Conservation (phyloP, 306 rosid species). For the Quercus cerris region DNA sequence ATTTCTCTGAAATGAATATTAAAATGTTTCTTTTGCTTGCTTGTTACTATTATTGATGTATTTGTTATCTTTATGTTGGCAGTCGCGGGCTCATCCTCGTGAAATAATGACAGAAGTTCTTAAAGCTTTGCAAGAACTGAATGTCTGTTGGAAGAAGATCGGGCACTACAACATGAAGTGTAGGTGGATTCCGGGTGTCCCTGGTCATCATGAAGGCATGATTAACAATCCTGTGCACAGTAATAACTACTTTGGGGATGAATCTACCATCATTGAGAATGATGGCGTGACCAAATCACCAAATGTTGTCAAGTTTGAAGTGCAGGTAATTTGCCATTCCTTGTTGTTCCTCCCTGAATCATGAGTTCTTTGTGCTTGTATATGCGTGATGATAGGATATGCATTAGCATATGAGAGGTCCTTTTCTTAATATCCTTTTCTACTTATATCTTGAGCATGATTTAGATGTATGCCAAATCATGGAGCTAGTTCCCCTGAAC, state of each 20-base stretch:
- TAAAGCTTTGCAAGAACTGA: conserved; percentile 82
- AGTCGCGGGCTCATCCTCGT: conserved; percentile 93
- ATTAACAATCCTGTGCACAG: conserved; percentile 45
- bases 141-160: conserved; percentile 91
- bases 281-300: conserved; percentile 45
- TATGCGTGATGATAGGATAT: neutral
- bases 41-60: conserved; percentile 24
- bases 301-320: conserved; percentile 90
- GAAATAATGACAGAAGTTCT: conserved; percentile 96
- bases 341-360: neutral
- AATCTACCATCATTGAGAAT: conserved; percentile 50
- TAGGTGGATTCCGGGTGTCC: conserved; percentile 56
- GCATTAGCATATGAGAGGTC: no score
- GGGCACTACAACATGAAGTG: conserved; percentile 98
- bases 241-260: conserved; percentile 60
- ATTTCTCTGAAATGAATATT: neutral
- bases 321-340: conserved; percentile 56
- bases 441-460: neutral
- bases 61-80: conserved; percentile 23
- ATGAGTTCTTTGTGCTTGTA: neutral
- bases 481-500: neutral
- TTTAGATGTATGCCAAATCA: neutral
- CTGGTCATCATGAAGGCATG: conserved; percentile 67
- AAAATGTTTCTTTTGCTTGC: neutral
- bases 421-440: neutral